Percentiles rank a stretch among this genome's conserved stretches.
These are phyloP conservation scores for Fusarium sp. DNA, from an alignment of 2,329 filamentous ascomycete genomes.

Conservation along the genomic window DNA sequence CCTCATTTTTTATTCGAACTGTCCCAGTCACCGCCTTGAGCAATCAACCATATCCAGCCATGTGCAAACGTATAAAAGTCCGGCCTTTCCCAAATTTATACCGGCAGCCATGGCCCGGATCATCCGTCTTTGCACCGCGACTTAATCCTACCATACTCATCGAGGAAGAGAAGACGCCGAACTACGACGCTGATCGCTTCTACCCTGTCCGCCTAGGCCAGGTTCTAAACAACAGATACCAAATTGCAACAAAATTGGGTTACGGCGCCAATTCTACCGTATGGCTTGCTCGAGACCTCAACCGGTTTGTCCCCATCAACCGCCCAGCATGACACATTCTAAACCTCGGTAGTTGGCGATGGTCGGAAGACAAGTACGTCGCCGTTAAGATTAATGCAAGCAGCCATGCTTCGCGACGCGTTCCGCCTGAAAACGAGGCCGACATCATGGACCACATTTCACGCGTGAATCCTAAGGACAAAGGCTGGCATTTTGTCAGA, in stretches of 20 bases:
- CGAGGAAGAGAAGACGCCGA: conserved; percentile 35
- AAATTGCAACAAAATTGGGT: conserved; percentile 37
- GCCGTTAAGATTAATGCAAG: conserved; percentile 39
- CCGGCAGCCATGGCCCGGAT: conserved; percentile 13
- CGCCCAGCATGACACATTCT: not conserved
- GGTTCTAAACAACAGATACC: conserved; percentile 31
- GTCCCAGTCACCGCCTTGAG: not conserved
- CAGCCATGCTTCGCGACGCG: not conserved
- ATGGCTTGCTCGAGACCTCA: conserved; percentile 40
- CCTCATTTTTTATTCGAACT: not conserved
- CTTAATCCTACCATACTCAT: conserved; percentile 16
- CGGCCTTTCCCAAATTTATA: not conserved
- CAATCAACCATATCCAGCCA: not conserved
- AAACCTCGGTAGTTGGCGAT: conserved; percentile 31
- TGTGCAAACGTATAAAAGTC: not conserved
- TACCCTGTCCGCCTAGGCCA: conserved; percentile 30
- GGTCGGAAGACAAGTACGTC: conserved; percentile 38
- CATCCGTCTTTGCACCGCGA: conserved; percentile 16
- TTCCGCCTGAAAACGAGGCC: conserved; percentile 23
- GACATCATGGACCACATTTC: conserved; percentile 29
- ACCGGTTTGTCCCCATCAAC: conserved; percentile 12
- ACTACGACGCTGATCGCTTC: conserved; percentile 27
- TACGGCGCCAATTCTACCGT: conserved; percentile 38
- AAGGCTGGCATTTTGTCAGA: conserved; percentile 36
- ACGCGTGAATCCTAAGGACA: conserved; percentile 13